Conservation (phyloP, 169 alveolate genomes). For the Cryptosporidium baileyi region DNA sequence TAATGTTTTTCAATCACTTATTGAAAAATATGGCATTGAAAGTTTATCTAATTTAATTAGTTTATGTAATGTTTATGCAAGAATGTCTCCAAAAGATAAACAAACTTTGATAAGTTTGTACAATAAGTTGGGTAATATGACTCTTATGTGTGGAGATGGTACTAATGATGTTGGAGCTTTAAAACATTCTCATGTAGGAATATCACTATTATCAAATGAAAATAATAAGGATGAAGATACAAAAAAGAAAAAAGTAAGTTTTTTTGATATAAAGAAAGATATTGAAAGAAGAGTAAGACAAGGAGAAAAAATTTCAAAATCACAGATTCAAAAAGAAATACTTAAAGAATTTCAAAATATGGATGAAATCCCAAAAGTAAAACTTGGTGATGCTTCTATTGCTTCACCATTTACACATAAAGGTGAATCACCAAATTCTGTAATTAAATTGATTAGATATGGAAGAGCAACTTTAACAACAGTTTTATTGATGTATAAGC, state of each 20-base stretch:
- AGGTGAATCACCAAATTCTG: constrained; percentile 88
- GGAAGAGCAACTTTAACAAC: constrained; percentile 95
- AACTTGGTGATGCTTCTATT: constrained; percentile 97
- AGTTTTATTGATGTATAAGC: constrained; percentile 94
- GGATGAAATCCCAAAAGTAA: constrained; percentile 81
- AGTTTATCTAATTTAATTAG: not conserved
- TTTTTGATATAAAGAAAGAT: constrained; percentile 58
- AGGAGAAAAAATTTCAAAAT: constrained; percentile 13
- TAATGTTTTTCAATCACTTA: constrained; percentile 76
- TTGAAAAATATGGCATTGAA: constrained; percentile 64
- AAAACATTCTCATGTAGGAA: constrained; percentile 96
- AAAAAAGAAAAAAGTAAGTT: constrained; percentile 67
- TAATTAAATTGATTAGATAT: constrained; percentile 87
- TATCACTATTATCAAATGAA: constrained; percentile 86
- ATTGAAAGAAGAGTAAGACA: constrained; percentile 53
- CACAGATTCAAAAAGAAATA: constrained; percentile 72
- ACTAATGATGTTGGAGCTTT: constrained; percentile 99
- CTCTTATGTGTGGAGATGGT: constrained; percentile 99
- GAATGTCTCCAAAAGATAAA: constrained; percentile 96
- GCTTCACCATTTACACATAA: constrained; percentile 98
- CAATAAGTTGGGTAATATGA: constrained; percentile 82
- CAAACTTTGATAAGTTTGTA: constrained; percentile 79
- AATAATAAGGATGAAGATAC: not conserved
- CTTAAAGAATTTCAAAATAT: constrained; percentile 78
- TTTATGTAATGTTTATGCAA: constrained; percentile 86